Evolutionary conservation across 768 basidiomycete genomes (phyloP).

Genomic region (Auricularia cornea): DNA sequence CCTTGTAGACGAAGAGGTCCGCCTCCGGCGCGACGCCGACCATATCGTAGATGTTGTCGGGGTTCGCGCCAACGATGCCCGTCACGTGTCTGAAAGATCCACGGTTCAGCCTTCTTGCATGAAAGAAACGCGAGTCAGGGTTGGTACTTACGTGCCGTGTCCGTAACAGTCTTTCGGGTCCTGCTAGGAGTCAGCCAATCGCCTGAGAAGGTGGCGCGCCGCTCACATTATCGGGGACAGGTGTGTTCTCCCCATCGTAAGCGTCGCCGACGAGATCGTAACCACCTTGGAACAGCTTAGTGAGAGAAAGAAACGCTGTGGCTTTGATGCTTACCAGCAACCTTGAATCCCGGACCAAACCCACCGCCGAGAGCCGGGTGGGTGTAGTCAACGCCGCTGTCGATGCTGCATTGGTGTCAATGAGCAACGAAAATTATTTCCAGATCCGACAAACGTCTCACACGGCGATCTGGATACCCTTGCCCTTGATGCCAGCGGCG

Average conservation of each 20-base stretch:
- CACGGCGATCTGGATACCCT: conserved; percentile 28
- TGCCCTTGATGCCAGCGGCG: conserved; percentile 28
- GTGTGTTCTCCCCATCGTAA: not conserved
- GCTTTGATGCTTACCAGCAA: conserved; percentile 1
- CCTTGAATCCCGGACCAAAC: conserved; percentile 7
- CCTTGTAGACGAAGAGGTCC: conserved; percentile 18
- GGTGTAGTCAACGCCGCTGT: conserved; percentile 4
- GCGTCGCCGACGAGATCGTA: conserved; percentile 8
- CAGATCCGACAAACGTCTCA: conserved; percentile 2
- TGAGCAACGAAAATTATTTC: conserved; percentile 3
- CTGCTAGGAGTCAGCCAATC: conserved; percentile 9
- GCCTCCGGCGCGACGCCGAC: conserved; percentile 30
- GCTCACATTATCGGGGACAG: not conserved
- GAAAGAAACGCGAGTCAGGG: not conserved
- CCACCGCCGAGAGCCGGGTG: conserved; percentile 11
- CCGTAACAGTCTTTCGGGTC: conserved; percentile 3
- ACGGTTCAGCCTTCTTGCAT: not conserved
- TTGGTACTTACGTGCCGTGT: conserved; percentile 4
- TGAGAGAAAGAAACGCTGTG: too few species aligned
- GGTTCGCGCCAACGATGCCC: conserved; percentile 21
- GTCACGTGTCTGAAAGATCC: conserved; percentile 2
- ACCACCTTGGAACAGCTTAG: conserved; percentile 1
- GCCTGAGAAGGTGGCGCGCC: not conserved
- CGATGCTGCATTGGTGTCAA: conserved; percentile 29
- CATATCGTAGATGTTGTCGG: conserved; percentile 25